Evolutionary conservation across 768 basidiomycete species (phyloP).

Genomic region (Lentinus tigrinus): DNA sequence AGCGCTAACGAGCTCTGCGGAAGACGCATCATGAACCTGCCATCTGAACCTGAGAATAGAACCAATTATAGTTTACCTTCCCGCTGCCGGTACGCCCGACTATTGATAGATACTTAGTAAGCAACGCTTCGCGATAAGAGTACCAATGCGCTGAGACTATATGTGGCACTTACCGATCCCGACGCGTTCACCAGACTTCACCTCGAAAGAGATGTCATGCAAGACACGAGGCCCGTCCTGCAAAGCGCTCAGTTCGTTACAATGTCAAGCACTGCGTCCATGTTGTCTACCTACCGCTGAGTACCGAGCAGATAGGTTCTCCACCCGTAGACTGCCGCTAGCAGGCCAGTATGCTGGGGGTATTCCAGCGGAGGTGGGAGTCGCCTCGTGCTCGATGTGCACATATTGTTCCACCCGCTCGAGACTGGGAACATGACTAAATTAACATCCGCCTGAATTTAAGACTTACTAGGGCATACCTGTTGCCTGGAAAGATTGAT

Average conservation of each 20-base stretch:
- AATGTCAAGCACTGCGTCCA: no score
- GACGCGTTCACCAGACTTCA: slow-evolving; percentile 58
- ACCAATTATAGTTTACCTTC: slow-evolving; percentile 20
- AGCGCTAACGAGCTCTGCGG: slow-evolving; percentile 45
- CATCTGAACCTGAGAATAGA: background rate
- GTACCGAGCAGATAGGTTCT: slow-evolving; percentile 49
- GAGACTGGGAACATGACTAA: slow-evolving; percentile 27
- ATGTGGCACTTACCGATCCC: slow-evolving; percentile 38
- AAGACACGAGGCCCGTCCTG: slow-evolving; percentile 53
- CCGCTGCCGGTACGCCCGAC: slow-evolving; percentile 61
- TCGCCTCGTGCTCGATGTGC: slow-evolving; percentile 50
- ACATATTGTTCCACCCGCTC: slow-evolving; percentile 54
- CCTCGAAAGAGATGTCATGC: slow-evolving; percentile 48
- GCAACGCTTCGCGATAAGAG: background rate
- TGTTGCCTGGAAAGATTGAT: slow-evolving; percentile 18
- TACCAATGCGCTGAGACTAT: no score
- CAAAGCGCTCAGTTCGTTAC: background rate
- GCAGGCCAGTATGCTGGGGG: slow-evolving; percentile 66
- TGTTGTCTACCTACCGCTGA: slow-evolving; percentile 15
- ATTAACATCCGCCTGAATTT: background rate
- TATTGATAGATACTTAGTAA: background rate
- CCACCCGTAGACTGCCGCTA: slow-evolving; percentile 46
- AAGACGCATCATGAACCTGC: background rate
- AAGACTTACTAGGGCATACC: slow-evolving; percentile 15
- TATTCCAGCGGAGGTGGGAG: slow-evolving; percentile 34